A percentile compares a stretch with the other conserved stretches of the same genome.
Evolutionary conservation across 2,329 filamentous ascomycete species (phyloP).

Genomic region (Trichoderma endophyticum): DNA sequence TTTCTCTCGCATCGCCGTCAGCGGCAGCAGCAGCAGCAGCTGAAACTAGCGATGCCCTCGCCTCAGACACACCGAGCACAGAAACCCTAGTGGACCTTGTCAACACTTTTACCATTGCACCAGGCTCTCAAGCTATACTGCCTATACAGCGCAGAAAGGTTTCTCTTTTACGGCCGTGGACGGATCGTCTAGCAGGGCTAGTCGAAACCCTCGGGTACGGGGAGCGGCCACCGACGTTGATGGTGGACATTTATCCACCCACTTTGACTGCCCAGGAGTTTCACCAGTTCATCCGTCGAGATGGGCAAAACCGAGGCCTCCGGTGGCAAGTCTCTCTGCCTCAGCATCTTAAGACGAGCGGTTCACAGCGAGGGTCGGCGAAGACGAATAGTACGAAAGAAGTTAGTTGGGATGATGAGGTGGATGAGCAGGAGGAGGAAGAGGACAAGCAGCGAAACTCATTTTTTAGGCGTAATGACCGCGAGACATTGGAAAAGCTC

Average conservation of each 20-base stretch:
- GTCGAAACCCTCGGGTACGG: conserved; percentile 24
- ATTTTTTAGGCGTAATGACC: conserved; percentile 1
- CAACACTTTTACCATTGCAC: conserved; percentile 30
- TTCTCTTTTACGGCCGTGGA: conserved; percentile 26
- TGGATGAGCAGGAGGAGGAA: not conserved
- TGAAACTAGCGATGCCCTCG: not conserved
- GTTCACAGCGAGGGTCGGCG: not conserved
- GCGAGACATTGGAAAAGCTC: conserved; percentile 23
- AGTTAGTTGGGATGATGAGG: not conserved
- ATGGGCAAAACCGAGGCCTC: conserved; percentile 38
- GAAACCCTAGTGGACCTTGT: conserved; percentile 1
- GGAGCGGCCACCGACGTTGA: conserved; percentile 29
- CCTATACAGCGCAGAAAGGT: conserved; percentile 24
- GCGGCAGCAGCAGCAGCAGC: not conserved
- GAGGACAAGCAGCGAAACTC: not conserved
- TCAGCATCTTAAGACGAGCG: conserved; percentile 18
- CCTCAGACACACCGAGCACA: not conserved
- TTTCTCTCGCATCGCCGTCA: not conserved
- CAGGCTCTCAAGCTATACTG: conserved; percentile 25
- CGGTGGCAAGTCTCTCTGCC: conserved; percentile 26
- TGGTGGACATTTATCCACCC: conserved; percentile 32
- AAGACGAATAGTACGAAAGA: not conserved
- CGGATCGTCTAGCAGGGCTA: conserved; percentile 24
- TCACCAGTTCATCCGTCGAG: conserved; percentile 38
- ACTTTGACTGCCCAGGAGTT: conserved; percentile 34